Percentiles rank a stretch among this genome's conserved stretches.
phyloP scores from a whole-genome alignment of 176 grass and related monocot genomes.

The Rhynchospora breviuscula region DNA sequence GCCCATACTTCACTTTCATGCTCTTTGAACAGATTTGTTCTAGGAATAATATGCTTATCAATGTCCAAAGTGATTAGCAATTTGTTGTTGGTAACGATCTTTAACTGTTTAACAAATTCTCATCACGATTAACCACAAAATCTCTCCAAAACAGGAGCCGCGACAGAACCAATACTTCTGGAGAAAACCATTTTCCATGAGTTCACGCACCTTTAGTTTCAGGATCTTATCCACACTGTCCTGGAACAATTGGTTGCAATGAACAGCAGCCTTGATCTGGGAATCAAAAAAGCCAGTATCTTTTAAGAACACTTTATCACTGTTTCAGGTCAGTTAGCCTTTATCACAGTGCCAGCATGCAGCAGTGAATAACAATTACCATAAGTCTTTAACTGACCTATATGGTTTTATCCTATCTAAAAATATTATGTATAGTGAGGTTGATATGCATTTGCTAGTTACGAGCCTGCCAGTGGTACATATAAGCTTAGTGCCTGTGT shows the following conservation, averaged over 20 bases:
- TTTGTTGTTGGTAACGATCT: background rate
- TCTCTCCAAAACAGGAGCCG: background rate
- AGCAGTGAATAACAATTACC: too few relatives aligned
- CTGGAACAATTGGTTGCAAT: background rate
- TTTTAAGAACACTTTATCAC: conserved; percentile 1
- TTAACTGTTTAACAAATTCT: background rate
- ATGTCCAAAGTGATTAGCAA: background rate
- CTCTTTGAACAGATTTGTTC: background rate
- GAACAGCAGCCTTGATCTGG: background rate
- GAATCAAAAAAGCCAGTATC: background rate
- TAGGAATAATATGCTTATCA: background rate
- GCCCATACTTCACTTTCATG: too few relatives aligned
- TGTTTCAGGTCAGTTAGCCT: background rate
- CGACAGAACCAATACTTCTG: too few relatives aligned
- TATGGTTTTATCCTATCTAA: too few relatives aligned
- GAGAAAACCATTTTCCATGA: background rate
- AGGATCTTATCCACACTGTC: background rate
- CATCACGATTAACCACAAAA: background rate
- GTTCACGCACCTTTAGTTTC: background rate
- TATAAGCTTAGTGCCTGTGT: too few relatives aligned
- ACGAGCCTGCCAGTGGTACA: too few relatives aligned
- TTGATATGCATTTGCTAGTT: too few relatives aligned
- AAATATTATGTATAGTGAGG: too few relatives aligned
- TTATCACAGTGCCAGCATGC: too few relatives aligned
- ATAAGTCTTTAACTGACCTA: too few relatives aligned